phyloP scores from a whole-genome alignment of 116 monocot species.

The Trichopus zeylanicus region DNA sequence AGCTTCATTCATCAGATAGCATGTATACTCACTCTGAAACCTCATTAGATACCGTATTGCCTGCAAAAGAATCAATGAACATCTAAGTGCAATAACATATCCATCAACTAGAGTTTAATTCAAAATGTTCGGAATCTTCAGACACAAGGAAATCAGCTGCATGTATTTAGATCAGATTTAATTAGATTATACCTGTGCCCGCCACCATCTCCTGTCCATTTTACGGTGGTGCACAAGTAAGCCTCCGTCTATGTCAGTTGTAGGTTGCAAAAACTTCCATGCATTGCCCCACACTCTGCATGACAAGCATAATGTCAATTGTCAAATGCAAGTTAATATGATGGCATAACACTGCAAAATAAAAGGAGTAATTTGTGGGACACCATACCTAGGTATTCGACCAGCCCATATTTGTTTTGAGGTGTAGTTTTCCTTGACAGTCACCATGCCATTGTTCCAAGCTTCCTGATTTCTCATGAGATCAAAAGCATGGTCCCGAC shows the following conservation, averaged over 20 bases:
- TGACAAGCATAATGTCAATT: constrained; percentile 3
- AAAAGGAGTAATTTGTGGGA: neutral
- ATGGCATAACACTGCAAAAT: neutral
- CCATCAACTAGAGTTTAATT: too few species aligned
- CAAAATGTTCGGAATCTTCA: too few species aligned
- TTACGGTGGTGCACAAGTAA: constrained; percentile 59
- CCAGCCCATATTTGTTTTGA: constrained; percentile 85
- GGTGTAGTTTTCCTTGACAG: constrained; percentile 70
- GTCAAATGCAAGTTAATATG: constrained; percentile 1
- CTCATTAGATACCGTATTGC: constrained; percentile 80
- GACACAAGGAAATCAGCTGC: too few species aligned
- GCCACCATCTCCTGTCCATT: constrained; percentile 93
- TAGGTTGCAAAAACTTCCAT: constrained; percentile 77
- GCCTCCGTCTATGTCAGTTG: constrained; percentile 67
- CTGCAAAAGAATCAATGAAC: constrained; percentile 26
- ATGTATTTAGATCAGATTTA: too few species aligned
- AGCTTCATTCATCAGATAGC: constrained; percentile 59
- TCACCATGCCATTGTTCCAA: constrained; percentile 43
- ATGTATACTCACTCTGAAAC: constrained; percentile 67
- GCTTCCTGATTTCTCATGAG: constrained; percentile 52
- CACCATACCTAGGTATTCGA: constrained; percentile 45
- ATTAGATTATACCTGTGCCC: constrained; percentile 91
- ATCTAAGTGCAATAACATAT: too few species aligned
- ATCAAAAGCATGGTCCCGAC: constrained; percentile 43
- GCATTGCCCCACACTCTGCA: constrained; percentile 77